Evolutionary conservation across 148 eudicot genomes (phyloP), one percentile per base, ranked within the genome.

Genomic region (Persicaria tinctoria): DNA sequence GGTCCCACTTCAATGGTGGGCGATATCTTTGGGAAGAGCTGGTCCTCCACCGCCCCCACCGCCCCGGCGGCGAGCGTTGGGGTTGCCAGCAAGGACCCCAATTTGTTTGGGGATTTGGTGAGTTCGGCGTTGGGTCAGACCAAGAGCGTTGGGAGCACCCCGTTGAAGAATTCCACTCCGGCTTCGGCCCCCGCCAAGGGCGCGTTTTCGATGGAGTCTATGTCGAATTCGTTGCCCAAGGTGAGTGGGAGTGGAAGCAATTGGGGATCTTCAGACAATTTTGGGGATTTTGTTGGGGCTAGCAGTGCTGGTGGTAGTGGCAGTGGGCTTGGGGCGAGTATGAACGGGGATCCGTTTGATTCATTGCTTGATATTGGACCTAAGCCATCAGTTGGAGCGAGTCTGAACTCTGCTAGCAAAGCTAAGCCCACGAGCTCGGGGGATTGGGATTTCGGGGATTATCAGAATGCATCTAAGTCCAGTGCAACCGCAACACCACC

Each of bases 1-100:
- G 97, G 88, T 6, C 88, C 92, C 0, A 51, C 86, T 12, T 89
- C 94, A 0, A 93, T 93, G 98, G 97, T 88, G 20, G 98, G 98
- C 4, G 98, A 93, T 76, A 93, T 93, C 6, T 81, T 71, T 5
- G 98, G 98, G 48, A 88, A 85, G 84, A 93, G 86, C 73, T 93
- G 97, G 98, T 76, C 70, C 23, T 72, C 89, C 0, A 23, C 85
- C 13, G 75, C 80, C 57, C 17, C 57, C 6, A 2, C 78, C 87
- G 20, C 20, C 81, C 20, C 81, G 7, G 68, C 51, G 2, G 72
- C 81, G 0, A 57, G 75, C 73, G 56, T 89, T 53, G 97, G 98
- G 16, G 79, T 93, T 79, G 92, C 78, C 46, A 86, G 86, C 49
- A 93, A 93, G 76, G 87, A 88, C 73, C 93, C 97, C 49, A 89